Evolutionary conservation across 2,329 filamentous ascomycete genomes (phyloP), one percentile per base, ranked within the genome.

Genomic region (Colletotrichum australisinense): DNA sequence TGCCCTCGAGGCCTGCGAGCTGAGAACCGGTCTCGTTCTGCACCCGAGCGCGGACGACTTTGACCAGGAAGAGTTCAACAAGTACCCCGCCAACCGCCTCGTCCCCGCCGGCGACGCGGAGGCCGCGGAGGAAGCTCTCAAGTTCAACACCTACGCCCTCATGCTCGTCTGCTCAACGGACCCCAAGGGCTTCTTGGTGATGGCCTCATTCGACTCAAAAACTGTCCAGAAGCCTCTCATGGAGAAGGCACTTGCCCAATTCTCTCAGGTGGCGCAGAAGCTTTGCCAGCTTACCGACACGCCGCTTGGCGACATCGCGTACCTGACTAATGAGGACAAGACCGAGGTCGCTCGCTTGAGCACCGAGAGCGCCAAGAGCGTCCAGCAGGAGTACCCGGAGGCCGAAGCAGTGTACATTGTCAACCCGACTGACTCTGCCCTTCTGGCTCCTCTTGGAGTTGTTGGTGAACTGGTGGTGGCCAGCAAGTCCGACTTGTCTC

Each of bases 151-250:
- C 0, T 92, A 92, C 77, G 87, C 90, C 1, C 86, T 93, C 38
- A 92, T 93, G 84, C 81, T 93, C 24, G 91, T 92, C 55, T 93
- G 91, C 79, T 90, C 88, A 4, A 81, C 92, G 6, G 87, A 89
- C 46, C 83, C 86, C 2, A 83, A 85, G 73, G 86, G 88, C 1
- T 89, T 93, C 77, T 80, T 88, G 19, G 83, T 91, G 69, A 91
- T 90, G 83, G 90, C 90, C 0, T 91, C 91, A 76, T 92, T 92
- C 76, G 91, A 93, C 77, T 90, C 90, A 26, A 87, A 88, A n/a
- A 86, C 88, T 0, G 87, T 93, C 22, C 83, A 83, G 22, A 84
- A 82, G 38, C 80, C 82, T 28, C 84, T 87, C 22, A 89, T 92
- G 81, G 82, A 91, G 76, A 83, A 84, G 38, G 87, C 88, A 3